Evolutionary conservation across 1,139 yeast species (phyloP).

Genomic region (Zhuliangozyma blackwelliae): DNA sequence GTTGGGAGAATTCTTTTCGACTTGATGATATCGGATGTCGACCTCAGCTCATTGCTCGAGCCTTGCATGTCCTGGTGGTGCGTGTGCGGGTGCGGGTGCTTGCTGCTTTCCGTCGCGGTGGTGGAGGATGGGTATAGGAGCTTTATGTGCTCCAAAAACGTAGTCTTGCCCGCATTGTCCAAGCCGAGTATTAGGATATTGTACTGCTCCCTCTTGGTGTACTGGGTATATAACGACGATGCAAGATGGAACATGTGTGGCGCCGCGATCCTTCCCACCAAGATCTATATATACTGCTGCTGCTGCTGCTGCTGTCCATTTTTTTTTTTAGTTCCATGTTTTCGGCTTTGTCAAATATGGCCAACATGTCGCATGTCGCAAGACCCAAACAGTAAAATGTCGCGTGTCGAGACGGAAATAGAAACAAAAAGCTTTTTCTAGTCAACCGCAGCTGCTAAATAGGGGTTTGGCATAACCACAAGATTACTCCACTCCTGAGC

Average conservation of each 20-base stretch:
- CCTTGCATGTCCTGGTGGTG: not conserved
- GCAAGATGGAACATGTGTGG: conserved; percentile 42
- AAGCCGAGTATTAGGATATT: conserved; percentile 77
- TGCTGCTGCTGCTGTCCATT: too few relatives aligned
- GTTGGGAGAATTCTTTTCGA: conserved; percentile 44
- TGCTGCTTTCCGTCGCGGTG: conserved; percentile 9
- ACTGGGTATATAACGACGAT: conserved; percentile 44
- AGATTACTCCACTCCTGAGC: too few relatives aligned
- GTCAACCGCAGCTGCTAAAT: too few relatives aligned
- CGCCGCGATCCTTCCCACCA: too few relatives aligned
- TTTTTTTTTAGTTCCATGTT: too few relatives aligned
- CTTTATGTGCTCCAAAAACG: conserved; percentile 44
- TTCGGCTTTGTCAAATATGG: too few relatives aligned
- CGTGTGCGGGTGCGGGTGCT: not conserved
- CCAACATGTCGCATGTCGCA: too few relatives aligned
- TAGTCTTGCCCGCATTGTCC: conserved; percentile 94
- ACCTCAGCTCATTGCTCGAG: conserved; percentile 1
- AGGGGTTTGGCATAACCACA: too few relatives aligned
- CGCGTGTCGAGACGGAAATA: too few relatives aligned
- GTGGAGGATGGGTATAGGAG: conserved; percentile 29
- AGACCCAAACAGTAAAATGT: too few relatives aligned
- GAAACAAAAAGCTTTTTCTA: too few relatives aligned
- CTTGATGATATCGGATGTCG: conserved; percentile 26
- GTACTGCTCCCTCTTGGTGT: conserved; percentile 46
- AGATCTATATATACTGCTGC: too few relatives aligned